Evolutionary conservation across 179 eudicot genomes (phyloP).

Genomic region (Spergularia azorica): DNA sequence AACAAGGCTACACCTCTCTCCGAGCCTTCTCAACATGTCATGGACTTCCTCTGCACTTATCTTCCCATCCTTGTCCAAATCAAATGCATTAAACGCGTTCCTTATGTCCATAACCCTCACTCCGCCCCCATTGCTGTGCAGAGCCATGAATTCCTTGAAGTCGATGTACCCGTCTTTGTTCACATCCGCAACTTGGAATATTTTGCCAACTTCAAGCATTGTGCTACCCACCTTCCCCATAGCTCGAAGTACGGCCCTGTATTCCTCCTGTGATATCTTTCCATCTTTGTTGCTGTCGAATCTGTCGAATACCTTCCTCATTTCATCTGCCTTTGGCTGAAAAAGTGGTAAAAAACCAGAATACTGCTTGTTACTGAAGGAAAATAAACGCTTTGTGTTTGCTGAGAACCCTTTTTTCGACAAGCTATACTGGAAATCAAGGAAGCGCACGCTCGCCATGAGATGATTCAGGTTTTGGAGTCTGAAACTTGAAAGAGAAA

Average conservation of each 20-base stretch:
- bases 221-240: slow-evolving; percentile 46
- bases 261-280: slow-evolving; percentile 72
- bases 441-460: slow-evolving; percentile 35
- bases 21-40: slow-evolving; percentile 54
- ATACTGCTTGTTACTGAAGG: slow-evolving; percentile 36
- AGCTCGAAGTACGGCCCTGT: slow-evolving; percentile 52
- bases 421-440: slow-evolving; percentile 36
- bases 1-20: slow-evolving; percentile 53
- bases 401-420: slow-evolving; percentile 28
- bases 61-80: slow-evolving; percentile 74
- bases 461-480: not conserved
- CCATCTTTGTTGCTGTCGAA: slow-evolving; percentile 78
- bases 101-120: slow-evolving; percentile 60
- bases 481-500: not conserved
- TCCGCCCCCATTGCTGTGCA: slow-evolving; percentile 70
- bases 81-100: slow-evolving; percentile 66
- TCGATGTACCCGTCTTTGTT: slow-evolving; percentile 78
- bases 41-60: slow-evolving; percentile 68
- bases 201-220: slow-evolving; percentile 35
- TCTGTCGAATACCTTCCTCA: slow-evolving; percentile 59
- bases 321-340: slow-evolving; percentile 50
- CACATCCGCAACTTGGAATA: slow-evolving; percentile 61
- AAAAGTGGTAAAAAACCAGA: slow-evolving; percentile 31
- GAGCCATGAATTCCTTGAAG: slow-evolving; percentile 70
- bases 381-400: slow-evolving; percentile 34